Base-by-base conservation (phyloP, 495 filamentous ascomycete genomes). In the Astrothelium macrocarpum region DNA sequence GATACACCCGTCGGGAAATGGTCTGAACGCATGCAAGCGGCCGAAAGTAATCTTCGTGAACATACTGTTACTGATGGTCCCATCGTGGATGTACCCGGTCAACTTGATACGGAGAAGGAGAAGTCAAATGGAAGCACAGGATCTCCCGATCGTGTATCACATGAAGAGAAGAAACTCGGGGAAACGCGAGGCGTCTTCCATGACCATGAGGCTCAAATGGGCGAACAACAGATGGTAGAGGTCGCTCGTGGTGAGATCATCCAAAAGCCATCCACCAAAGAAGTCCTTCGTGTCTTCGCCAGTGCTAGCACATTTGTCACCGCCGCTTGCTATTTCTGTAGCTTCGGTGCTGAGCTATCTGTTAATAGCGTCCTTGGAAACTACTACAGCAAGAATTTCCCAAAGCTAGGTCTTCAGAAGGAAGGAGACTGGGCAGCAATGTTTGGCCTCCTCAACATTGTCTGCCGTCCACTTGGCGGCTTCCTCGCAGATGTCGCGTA, bases 381-480 rank as follows among this genome's bases (percentile, higher is more conserved):
- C 56, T 76, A 72, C 70, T 72, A 74, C 65, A 59, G 34, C 42
- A 62, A 66, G 56, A 68, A 74, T 34, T 72, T 76, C 65, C 66
- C 67, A 1, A 59, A 62, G 4, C 69, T 76, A 53, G 62, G 62
- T 32, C 62, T 74, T 9, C 70, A 75, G 36, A 62, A 67, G 16
- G 23, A 59, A 2, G 73, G 74, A 23, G 73, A 75, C 66, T 76
- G 73, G 72, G 74, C 74, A 1, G 74, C 74, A 14, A 76, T 76
- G 74, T 75, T 76, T 49, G 74, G 74, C 9, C 68, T 76, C 1
- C 66, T 76, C 32, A 76, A 76, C 60, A 67, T 70, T 36, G 66
- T 75, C 20, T 72, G 63, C 26, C 62, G 74, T 1, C 74, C 74
- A 1, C 69, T 76, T 1, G 74, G 74, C 23, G 74, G 74, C 28